Percentiles rank a stretch among this genome's conserved stretches.
phyloP scores from a whole-genome alignment of 1,139 yeast species.

The Geotrichum histeridarum region DNA sequence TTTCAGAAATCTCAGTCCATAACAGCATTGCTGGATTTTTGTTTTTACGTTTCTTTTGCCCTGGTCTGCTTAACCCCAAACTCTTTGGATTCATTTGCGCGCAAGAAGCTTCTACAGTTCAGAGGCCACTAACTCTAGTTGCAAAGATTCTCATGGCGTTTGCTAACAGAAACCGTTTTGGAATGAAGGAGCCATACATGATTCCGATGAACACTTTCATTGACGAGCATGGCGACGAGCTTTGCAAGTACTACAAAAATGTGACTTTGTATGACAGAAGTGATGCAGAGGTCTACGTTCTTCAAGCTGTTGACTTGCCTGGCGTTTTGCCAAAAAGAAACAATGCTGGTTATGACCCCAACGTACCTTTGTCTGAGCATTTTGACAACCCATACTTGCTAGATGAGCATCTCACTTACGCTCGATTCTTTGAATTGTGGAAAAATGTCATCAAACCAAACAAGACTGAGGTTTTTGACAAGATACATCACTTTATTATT shows the following conservation, averaged over 20 bases:
- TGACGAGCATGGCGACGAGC: conserved; percentile 51
- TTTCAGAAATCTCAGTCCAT: conserved; percentile 21
- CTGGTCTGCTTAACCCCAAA: conserved; percentile 86
- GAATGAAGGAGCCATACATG: conserved; percentile 78
- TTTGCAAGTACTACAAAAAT: conserved; percentile 63
- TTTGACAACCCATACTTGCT: conserved; percentile 37
- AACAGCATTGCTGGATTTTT: conserved; percentile 76
- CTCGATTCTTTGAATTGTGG: conserved; percentile 33
- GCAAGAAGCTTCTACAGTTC: conserved; percentile 66
- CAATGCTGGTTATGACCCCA: not conserved
- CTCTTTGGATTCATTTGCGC: conserved; percentile 65
- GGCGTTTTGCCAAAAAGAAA: not conserved
- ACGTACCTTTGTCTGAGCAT: conserved; percentile 21
- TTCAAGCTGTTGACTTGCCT: not conserved
- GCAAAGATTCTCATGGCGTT: conserved; percentile 80
- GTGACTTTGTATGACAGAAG: conserved; percentile 38
- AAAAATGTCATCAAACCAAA: conserved; percentile 5
- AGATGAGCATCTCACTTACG: conserved; percentile 34
- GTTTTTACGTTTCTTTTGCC: conserved; percentile 82
- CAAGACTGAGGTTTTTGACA: not conserved
- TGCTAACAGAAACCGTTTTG: conserved; percentile 71
- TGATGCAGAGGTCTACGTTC: conserved; percentile 44
- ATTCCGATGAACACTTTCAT: conserved; percentile 65
- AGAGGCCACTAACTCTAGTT: conserved; percentile 71
- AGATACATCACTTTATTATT: not conserved